Conservation (phyloP, 148 eudicot genomes). For the Linanthus parryae region DNA sequence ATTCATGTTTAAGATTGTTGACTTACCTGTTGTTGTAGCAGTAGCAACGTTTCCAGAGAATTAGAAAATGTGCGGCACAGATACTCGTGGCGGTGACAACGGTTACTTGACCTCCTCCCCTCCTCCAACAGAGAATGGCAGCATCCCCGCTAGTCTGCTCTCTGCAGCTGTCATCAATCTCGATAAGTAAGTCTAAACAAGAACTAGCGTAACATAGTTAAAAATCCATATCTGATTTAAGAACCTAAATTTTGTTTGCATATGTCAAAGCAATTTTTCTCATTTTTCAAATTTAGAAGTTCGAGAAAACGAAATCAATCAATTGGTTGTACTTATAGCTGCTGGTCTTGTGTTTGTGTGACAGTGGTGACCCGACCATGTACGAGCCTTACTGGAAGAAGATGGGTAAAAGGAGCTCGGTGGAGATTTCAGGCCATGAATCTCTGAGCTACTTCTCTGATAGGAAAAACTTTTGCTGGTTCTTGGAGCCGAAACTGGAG, state of each 20-base stretch:
- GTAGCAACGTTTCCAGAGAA: too few species aligned
- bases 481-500: conserved; percentile 45
- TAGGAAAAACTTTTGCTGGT: conserved; percentile 35
- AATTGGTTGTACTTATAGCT: neutral
- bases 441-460: conserved; percentile 55
- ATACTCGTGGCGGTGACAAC: too few species aligned
- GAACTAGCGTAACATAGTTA: neutral
- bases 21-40: too few species aligned
- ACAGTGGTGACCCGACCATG: conserved; percentile 76
- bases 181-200: conserved; percentile 20
- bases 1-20: too few species aligned
- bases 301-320: too few species aligned
- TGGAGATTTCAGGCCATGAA: conserved; percentile 37
- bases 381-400: conserved; percentile 46
- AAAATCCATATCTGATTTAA: neutral
- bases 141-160: neutral
- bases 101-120: conserved; percentile 11
- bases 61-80: too few species aligned
- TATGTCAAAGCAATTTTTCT: neutral
- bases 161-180: conserved; percentile 21
- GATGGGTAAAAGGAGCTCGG: conserved; percentile 28
- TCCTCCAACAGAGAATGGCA: conserved; percentile 2
- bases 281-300: too few species aligned
- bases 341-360: neutral
- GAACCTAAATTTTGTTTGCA: neutral